Conservation (phyloP, 768 basidiomycete species). For the Glaciozyma antarctica region DNA sequence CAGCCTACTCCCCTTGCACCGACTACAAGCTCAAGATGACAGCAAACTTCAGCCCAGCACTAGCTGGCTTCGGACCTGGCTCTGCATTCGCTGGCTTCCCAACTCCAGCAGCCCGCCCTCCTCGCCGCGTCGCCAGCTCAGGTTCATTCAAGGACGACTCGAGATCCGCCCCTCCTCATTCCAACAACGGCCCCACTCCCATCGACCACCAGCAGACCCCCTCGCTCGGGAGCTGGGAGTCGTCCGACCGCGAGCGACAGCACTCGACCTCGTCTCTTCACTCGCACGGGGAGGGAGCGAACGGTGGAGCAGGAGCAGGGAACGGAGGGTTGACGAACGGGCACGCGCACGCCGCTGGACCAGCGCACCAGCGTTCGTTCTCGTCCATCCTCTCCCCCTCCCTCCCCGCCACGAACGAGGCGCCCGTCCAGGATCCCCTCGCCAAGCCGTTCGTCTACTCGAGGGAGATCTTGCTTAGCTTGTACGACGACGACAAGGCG, state of each 20-base stretch:
- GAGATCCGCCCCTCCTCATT: neutral
- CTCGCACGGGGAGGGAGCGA: no score
- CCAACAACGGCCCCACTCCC: neutral
- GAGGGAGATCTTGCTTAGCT: slow-evolving; percentile 26
- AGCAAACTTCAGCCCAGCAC: neutral
- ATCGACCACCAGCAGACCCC: neutral
- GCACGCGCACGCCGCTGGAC: neutral
- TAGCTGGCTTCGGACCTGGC: neutral
- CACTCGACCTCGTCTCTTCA: neutral
- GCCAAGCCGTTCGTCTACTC: slow-evolving; percentile 30
- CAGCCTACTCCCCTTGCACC: no score
- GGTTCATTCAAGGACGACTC: neutral
- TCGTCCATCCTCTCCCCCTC: slow-evolving; percentile 6
- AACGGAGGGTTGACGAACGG: neutral
- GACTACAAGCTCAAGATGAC: neutral
- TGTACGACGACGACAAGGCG: slow-evolving; percentile 33
- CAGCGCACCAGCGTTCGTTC: slow-evolving; percentile 18
- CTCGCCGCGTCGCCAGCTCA: neutral
- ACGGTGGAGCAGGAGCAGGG: no score
- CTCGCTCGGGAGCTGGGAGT: neutral
- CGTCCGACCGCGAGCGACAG: neutral
- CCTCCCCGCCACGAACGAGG: neutral
- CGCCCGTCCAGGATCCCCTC: neutral
- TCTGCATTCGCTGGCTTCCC: neutral
- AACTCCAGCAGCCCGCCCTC: neutral